Evolutionary conservation across 2,329 filamentous ascomycete genomes (phyloP).

Genomic region (Talaromyces sp.): DNA sequence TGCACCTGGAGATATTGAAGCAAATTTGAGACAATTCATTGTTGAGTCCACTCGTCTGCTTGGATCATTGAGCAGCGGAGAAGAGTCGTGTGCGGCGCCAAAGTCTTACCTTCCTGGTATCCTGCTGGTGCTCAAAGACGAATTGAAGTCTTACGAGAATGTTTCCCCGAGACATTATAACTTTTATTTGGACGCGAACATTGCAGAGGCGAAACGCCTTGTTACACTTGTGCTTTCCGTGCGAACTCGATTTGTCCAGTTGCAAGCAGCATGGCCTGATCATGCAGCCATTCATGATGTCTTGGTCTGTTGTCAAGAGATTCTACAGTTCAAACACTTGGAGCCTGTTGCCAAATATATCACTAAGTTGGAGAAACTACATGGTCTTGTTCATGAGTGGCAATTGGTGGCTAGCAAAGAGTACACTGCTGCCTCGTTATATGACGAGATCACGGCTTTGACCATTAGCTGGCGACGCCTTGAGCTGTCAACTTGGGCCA

Average conservation of each 20-base stretch:
- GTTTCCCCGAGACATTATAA: constrained; percentile 61
- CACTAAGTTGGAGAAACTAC: constrained; percentile 81
- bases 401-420: constrained; percentile 84
- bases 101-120: constrained; percentile 62
- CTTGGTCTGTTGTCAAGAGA: constrained; percentile 66
- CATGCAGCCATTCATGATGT: constrained; percentile 81
- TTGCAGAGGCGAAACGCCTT: constrained; percentile 70
- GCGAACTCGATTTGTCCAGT: constrained; percentile 66
- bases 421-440: constrained; percentile 65
- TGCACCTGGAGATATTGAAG: constrained; percentile 26
- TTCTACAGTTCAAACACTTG: constrained; percentile 70
- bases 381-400: constrained; percentile 87
- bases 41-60: constrained; percentile 34
- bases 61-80: constrained; percentile 31
- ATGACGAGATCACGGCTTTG: constrained; percentile 73
- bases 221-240: constrained; percentile 67
- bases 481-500: constrained; percentile 88
- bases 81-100: constrained; percentile 29
- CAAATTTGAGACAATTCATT: constrained; percentile 33
- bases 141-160: constrained; percentile 49
- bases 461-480: constrained; percentile 87
- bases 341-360: constrained; percentile 86
- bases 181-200: constrained; percentile 82
- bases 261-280: constrained; percentile 63
- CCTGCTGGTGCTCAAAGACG: constrained; percentile 63